These are phyloP conservation scores for Erysimum cheiranthoides DNA, from an alignment of 345 rosid genomes.

Conservation along the genomic window DNA sequence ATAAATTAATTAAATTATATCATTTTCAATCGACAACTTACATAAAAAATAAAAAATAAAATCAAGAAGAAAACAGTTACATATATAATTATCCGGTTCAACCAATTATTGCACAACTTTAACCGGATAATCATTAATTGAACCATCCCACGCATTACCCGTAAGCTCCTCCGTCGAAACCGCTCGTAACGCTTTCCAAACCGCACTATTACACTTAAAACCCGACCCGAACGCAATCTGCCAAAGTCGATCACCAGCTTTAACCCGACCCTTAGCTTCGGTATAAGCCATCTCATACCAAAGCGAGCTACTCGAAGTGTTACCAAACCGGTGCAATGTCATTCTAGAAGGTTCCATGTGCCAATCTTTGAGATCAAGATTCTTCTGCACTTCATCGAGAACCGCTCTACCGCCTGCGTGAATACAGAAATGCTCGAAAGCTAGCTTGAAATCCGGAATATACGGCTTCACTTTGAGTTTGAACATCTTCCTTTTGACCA, in stretches of 20 bases:
- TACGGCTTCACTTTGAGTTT: slow-evolving; percentile 70
- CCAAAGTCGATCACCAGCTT: slow-evolving; percentile 79
- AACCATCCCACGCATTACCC: slow-evolving; percentile 79
- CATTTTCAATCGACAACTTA: slow-evolving; percentile 27
- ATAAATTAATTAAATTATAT: slow-evolving; percentile 43
- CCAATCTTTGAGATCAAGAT: slow-evolving; percentile 72
- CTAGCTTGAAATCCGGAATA: slow-evolving; percentile 86
- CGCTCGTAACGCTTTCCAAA: slow-evolving; percentile 77
- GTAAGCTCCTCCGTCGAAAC: slow-evolving; percentile 47
- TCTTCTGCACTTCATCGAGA: slow-evolving; percentile 79
- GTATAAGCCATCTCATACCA: slow-evolving; percentile 94
- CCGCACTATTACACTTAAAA: slow-evolving; percentile 93
- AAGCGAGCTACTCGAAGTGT: slow-evolving; percentile 88
- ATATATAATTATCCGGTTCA: slow-evolving; percentile 20
- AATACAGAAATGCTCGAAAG: slow-evolving; percentile 92
- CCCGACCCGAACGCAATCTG: slow-evolving; percentile 98
- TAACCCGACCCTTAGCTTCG: slow-evolving; percentile 88
- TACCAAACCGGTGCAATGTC: slow-evolving; percentile 90
- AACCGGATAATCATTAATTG: slow-evolving; percentile 67
- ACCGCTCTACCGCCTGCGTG: slow-evolving; percentile 90
- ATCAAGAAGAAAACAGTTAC: slow-evolving; percentile 29
- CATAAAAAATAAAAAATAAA: not conserved
- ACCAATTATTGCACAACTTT: slow-evolving; percentile 45
- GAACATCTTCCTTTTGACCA: slow-evolving; percentile 61
- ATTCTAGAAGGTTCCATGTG: slow-evolving; percentile 96